Evolutionary conservation across 495 filamentous ascomycete species (phyloP).

Genomic region (Penicillium herquei): DNA sequence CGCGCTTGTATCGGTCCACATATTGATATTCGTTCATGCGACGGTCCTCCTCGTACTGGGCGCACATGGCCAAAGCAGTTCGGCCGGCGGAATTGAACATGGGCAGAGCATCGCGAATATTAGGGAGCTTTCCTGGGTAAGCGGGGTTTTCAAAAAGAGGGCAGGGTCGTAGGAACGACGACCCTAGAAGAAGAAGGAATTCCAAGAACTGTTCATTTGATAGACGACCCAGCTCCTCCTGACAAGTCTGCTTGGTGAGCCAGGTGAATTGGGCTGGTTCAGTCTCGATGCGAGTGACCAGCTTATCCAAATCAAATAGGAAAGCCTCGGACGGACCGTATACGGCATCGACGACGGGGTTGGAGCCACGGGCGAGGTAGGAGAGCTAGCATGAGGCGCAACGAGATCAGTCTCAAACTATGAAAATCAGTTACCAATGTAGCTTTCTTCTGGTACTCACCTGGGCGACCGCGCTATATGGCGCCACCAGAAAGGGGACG

Average conservation of each 20-base stretch:
- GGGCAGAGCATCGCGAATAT: slow-evolving; percentile 65
- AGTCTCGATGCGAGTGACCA: slow-evolving; percentile 78
- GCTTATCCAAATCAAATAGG: slow-evolving; percentile 79
- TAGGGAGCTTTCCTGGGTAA: slow-evolving; percentile 42
- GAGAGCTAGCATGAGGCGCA: slow-evolving; percentile 57
- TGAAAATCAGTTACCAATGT: no score
- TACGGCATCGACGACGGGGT: slow-evolving; percentile 69
- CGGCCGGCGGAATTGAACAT: slow-evolving; percentile 66
- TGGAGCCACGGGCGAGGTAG: slow-evolving; percentile 70
- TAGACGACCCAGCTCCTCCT: slow-evolving; percentile 67
- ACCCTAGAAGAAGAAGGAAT: slow-evolving; percentile 80
- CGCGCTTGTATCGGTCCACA: slow-evolving; percentile 78
- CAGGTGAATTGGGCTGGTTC: slow-evolving; percentile 63
- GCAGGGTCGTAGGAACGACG: slow-evolving; percentile 71
- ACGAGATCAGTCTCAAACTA: no score
- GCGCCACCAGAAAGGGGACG: slow-evolving; percentile 81
- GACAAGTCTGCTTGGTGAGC: slow-evolving; percentile 67
- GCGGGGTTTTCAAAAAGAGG: slow-evolving; percentile 67
- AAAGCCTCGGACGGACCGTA: slow-evolving; percentile 86
- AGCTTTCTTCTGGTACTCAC: slow-evolving; percentile 40
- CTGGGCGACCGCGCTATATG: slow-evolving; percentile 87
- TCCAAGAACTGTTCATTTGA: slow-evolving; percentile 75
- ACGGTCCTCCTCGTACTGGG: slow-evolving; percentile 69
- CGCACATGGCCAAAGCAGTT: slow-evolving; percentile 62
- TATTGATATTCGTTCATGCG: slow-evolving; percentile 69